A percentile compares a stretch with the other conserved stretches of the same genome.
Conservation (phyloP, 2,329 filamentous ascomycete species). For the Aspergillus brunneoviolaceus region DNA sequence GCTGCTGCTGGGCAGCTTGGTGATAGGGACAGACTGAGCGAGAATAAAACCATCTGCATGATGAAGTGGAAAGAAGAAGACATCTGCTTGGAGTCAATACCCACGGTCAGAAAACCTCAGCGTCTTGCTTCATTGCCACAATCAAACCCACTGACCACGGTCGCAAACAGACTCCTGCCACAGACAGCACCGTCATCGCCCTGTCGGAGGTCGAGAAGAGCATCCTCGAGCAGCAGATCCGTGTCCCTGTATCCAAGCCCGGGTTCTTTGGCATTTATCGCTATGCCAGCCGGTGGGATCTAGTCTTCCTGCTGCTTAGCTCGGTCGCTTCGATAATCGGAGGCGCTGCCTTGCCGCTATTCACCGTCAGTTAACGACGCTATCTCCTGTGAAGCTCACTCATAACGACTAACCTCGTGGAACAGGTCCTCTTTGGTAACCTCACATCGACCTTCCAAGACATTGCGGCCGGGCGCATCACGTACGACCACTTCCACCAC, state of each 20-base stretch:
- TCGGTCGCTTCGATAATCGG: slow-evolving; percentile 63
- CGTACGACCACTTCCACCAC: slow-evolving; percentile 56
- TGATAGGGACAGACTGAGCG: not conserved
- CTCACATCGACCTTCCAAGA: slow-evolving; percentile 69
- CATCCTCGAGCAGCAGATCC: slow-evolving; percentile 65
- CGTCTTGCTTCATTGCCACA: not conserved
- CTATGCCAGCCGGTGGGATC: slow-evolving; percentile 64
- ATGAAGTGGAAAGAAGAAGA: slow-evolving; percentile 11
- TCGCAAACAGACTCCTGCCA: slow-evolving; percentile 6
- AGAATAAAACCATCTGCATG: not conserved
- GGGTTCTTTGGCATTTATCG: slow-evolving; percentile 63
- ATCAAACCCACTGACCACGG: not conserved
- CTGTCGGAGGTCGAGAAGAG: slow-evolving; percentile 54
- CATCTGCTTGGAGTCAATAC: slow-evolving; percentile 1
- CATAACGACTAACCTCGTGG: not conserved
- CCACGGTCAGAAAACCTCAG: not conserved
- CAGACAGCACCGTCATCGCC: slow-evolving; percentile 3
- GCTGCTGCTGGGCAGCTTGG: not conserved
- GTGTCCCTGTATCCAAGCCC: slow-evolving; percentile 61
- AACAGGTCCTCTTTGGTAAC: slow-evolving; percentile 65
- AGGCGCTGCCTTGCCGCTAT: slow-evolving; percentile 72
- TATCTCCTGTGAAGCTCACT: no score
- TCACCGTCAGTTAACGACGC: slow-evolving; percentile 58
- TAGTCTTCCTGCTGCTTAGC: slow-evolving; percentile 60
- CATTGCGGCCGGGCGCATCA: slow-evolving; percentile 54